These are phyloP conservation scores for Immersiella caudata DNA, from an alignment of 495 filamentous ascomycete species.

Conservation along the genomic window DNA sequence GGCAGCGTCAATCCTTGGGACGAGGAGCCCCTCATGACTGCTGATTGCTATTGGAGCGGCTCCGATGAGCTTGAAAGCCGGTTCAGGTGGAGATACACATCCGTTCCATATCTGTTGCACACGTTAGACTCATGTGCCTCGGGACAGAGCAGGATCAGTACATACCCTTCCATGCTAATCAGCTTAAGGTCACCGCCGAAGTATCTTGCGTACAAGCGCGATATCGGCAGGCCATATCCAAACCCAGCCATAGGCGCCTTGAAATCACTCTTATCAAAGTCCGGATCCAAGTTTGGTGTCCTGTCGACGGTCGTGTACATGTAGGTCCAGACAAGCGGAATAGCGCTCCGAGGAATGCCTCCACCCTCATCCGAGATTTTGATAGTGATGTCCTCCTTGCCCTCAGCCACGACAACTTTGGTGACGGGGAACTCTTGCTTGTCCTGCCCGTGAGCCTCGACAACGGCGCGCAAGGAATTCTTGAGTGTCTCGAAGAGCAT, in stretches of 20 bases:
- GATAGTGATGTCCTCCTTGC: slow-evolving; percentile 97
- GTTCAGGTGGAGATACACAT: slow-evolving; percentile 98
- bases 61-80: slow-evolving; percentile 92
- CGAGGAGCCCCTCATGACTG: slow-evolving; percentile 83
- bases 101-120: slow-evolving; percentile 82
- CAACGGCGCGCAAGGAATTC: slow-evolving; percentile 94
- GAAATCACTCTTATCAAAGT: slow-evolving; percentile 99
- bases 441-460: slow-evolving; percentile 92
- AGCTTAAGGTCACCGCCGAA: slow-evolving; percentile 96
- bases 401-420: slow-evolving; percentile 95
- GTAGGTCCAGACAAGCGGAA: slow-evolving; percentile 98
- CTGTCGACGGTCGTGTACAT: slow-evolving; percentile 99
- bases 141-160: slow-evolving; percentile 1
- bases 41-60: slow-evolving; percentile 96
- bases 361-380: slow-evolving; percentile 97
- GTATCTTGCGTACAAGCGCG: slow-evolving; percentile 90
- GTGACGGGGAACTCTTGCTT: slow-evolving; percentile 95
- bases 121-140: slow-evolving; percentile 13
- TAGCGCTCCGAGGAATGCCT: slow-evolving; percentile 86
- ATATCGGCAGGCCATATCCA: slow-evolving; percentile 93
- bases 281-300: slow-evolving; percentile 90
- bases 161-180: slow-evolving; percentile 99
- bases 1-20: slow-evolving; percentile 85
- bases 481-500: slow-evolving; percentile 99
- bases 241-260: slow-evolving; percentile 99